Evolutionary conservation across 495 filamentous ascomycete species (phyloP).

Genomic region (Aspergillus leporis): DNA sequence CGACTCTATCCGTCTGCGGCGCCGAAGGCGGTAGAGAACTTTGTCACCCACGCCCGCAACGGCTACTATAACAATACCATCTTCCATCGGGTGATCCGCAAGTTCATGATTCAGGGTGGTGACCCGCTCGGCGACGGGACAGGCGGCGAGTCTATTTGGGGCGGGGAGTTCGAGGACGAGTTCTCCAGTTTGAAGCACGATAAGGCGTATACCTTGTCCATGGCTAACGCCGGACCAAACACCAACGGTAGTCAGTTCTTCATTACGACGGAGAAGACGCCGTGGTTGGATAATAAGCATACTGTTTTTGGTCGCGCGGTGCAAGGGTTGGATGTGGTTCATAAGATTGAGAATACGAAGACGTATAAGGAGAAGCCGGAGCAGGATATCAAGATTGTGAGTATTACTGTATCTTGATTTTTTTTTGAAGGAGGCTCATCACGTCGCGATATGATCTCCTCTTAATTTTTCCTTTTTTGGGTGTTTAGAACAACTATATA

Average conservation of each 20-base stretch:
- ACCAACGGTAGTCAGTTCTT: constrained; percentile 90
- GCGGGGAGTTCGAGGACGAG: constrained; percentile 91
- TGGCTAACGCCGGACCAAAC: constrained; percentile 94
- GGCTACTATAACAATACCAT: constrained; percentile 97
- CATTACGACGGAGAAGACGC: constrained; percentile 94
- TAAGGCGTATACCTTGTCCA: constrained; percentile 92
- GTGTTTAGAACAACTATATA: neutral
- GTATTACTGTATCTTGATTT: constrained; percentile 54
- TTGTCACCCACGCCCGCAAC: constrained; percentile 82
- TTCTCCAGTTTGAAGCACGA: constrained; percentile 90
- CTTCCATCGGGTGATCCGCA: constrained; percentile 95
- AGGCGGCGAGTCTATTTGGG: constrained; percentile 97
- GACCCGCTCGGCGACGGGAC: constrained; percentile 95
- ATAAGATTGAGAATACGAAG: constrained; percentile 90
- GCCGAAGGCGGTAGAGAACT: constrained; percentile 97
- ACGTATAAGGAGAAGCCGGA: constrained; percentile 96
- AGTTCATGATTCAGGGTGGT: constrained; percentile 96
- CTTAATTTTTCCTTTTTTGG: neutral
- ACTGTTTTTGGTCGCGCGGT: constrained; percentile 92
- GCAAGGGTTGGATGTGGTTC: constrained; percentile 90
- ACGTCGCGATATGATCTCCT: neutral
- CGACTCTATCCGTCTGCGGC: constrained; percentile 91
- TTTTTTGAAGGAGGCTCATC: neutral
- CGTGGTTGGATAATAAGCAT: constrained; percentile 95
- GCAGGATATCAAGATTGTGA: constrained; percentile 96